phyloP scores from a whole-genome alignment of 768 basidiomycete genomes.

The Agaricus blazei region DNA sequence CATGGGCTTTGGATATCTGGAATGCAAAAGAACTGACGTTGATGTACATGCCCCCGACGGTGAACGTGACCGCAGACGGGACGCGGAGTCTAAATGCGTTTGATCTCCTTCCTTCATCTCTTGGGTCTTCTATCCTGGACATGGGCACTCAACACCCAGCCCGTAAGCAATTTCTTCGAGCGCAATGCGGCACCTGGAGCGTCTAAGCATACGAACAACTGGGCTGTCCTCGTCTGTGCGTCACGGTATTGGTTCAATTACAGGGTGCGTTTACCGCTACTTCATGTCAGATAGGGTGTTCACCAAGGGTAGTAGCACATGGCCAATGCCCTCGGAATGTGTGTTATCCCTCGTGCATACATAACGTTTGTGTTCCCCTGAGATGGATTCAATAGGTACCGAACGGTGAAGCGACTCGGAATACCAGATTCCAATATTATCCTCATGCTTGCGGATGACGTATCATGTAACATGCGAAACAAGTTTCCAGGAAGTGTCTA shows the following conservation, averaged over 20 bases:
- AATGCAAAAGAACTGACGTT: no score
- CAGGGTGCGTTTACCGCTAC: constrained; percentile 49
- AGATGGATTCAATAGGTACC: constrained; percentile 58
- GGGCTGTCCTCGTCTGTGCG: constrained; percentile 95
- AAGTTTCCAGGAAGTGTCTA: constrained; percentile 90
- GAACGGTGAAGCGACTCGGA: constrained; percentile 95
- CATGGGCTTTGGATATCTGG: no score
- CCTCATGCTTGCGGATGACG: constrained; percentile 97
- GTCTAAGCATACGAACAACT: constrained; percentile 87
- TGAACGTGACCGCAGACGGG: no score
- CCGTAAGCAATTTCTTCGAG: constrained; percentile 42
- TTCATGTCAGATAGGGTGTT: not conserved
- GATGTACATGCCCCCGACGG: no score
- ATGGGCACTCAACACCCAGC: constrained; percentile 27
- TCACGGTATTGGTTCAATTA: constrained; percentile 99
- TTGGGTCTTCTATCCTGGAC: constrained; percentile 15
- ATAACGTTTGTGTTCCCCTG: not conserved
- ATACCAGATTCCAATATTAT: constrained; percentile 99
- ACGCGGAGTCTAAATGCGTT: constrained; percentile 8
- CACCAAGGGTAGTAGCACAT: constrained; percentile 66
- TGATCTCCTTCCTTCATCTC: constrained; percentile 6
- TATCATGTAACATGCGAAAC: constrained; percentile 90
- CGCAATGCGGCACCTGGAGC: constrained; percentile 26
- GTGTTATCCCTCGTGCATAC: constrained; percentile 16
- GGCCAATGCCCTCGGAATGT: constrained; percentile 98